Evolutionary conservation across 805 yeast genomes (phyloP), one percentile per base, ranked within the genome.

Genomic region (Cyberlindnera misumaiensis): DNA sequence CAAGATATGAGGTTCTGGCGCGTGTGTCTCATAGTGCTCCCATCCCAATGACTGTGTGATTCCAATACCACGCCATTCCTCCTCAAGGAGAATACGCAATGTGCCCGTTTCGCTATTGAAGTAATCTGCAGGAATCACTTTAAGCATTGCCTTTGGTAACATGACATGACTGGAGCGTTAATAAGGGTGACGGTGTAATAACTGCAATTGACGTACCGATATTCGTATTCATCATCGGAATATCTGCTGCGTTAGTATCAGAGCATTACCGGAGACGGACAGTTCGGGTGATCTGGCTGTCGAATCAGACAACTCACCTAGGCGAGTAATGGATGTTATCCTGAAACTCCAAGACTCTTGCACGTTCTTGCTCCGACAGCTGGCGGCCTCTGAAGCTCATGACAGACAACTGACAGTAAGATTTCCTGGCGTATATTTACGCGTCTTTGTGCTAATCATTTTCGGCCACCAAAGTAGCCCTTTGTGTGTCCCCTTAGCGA

Each of bases 21-120:
- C 64, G 60, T 93, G 98, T 30, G 96, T 89, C 55, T 93, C 98
- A 57, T 90, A 93, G 62, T 93, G 98, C 39, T 74, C 93, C 98
- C 98, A 93, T 1, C 98, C 98, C 44, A 93, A 68, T 28, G 95
- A 84, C 62, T 93, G 99, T 6, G 97, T 93, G 53, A 93, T 88
- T 3, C 99, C 99, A 35, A 93, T 67, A 1, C 97, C 97, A 60
- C 99, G 73, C 99, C 99, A 93, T 63, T 93, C 99, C 49, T 93
- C 97, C 60, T 93, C 99, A 35, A 83, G 63, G 29, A 93, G 66
- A 32, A 93, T 86, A 48, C 96, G 78, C 51, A 93, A 70, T 0
- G 98, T 93, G 5, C 97, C 97, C 3, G 95, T 86, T 42, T 89
- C 95, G 2, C 88, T 79, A 55, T 83, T 82, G 70, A 93, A 93